Base-by-base conservation (phyloP, 2,329 filamentous ascomycete genomes). In the Fusarium mexicanum region DNA sequence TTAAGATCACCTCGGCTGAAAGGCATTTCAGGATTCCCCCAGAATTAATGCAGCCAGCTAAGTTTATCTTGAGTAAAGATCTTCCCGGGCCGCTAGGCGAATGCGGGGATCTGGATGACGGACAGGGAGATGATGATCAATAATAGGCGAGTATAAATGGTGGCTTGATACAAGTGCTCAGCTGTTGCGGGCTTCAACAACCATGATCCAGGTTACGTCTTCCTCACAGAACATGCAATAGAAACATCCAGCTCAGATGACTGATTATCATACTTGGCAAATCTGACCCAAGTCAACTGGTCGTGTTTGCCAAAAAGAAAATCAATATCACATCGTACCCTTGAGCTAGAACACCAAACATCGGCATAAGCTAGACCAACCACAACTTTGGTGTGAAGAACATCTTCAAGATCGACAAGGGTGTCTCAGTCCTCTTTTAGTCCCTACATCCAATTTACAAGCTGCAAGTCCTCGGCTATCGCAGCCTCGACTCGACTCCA, bases 341-440 rank as follows among this genome's bases (percentile, higher is more conserved):
- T 53, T 48, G 37, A 67, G 35, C 40, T 47, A n/a, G 29, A 44
- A 26, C n/a, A 68, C 20, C 47, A 22, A 41, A 31, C 47, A 37
- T 54, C 17, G 68, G 59, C 59, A 63, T 63, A 58, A 64, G 64
- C 55, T 61, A 57, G 58, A 41, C 76, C 75, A 75, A 75, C 73
- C 65, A 76, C 24, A 53, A 33, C 5, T 48, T 67, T 64, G 73
- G 75, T 78, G 76, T 73, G 75, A 78, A 77, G 66, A 78, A 67
- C 71, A 62, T 57, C 60, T 51, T 67, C 67, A 31, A 59, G 60
- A 67, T 54, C 64, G 64, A 77, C 76, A 75, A 78, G 76, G 76
- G 73, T 77, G 50, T 59, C 47, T 55, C 41, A 69, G 73, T 64
- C 70, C 14, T 41, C 33, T 55, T 41, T 55, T 31, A 55, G 24